phyloP scores from a whole-genome alignment of 2,329 filamentous ascomycete genomes.

The Trichophyton equinum region DNA sequence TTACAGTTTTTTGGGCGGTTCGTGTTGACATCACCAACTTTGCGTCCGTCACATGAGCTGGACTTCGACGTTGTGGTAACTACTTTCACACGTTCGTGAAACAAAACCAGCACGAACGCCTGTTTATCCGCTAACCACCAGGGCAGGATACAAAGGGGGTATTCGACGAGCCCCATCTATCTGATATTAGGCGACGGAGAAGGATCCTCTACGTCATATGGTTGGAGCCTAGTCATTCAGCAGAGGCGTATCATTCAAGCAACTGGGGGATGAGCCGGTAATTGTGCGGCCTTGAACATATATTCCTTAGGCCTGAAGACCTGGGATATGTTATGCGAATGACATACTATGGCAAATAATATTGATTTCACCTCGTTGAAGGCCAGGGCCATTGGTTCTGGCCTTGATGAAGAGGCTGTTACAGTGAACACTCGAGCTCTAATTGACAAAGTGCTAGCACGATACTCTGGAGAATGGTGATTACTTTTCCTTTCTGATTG shows the following conservation, averaged over 20 bases:
- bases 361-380: slow-evolving; percentile 57
- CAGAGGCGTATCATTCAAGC: not conserved
- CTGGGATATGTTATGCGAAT: not conserved
- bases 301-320: not conserved
- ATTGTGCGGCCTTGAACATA: not conserved
- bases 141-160: not conserved
- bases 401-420: slow-evolving; percentile 88
- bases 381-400: slow-evolving; percentile 72
- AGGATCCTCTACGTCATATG: not conserved
- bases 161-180: not conserved
- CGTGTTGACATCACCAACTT: not conserved
- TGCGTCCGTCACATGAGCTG: not conserved
- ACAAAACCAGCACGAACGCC: not conserved
- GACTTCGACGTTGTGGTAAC: not conserved
- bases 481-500: slow-evolving; percentile 26
- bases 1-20: not conserved
- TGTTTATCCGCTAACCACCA: not conserved
- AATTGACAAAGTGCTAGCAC: slow-evolving; percentile 93
- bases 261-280: not conserved
- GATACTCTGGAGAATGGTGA: slow-evolving; percentile 93
- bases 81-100: not conserved
- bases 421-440: slow-evolving; percentile 93
- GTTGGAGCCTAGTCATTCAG: not conserved
- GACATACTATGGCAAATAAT: slow-evolving; percentile 31
- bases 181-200: not conserved